Conservation (phyloP, 2,329 filamentous ascomycete species). For the Botrytis cinerea region DNA sequence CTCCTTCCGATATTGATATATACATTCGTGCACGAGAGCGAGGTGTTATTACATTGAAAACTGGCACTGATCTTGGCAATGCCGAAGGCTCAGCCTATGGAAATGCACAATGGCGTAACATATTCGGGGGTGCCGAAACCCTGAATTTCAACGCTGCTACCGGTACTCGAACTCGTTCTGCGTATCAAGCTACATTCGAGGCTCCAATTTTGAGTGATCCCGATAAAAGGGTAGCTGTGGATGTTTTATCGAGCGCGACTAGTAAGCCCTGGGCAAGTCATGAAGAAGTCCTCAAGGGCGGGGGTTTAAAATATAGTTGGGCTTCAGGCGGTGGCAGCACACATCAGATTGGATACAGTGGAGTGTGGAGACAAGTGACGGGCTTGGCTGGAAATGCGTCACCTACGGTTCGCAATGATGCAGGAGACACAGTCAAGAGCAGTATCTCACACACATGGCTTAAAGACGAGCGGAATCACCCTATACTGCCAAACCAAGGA, state of each 20-base stretch:
- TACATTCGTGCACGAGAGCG: slow-evolving; percentile 78
- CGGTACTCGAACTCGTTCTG: slow-evolving; percentile 86
- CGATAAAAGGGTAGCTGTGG: slow-evolving; percentile 74
- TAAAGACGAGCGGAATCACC: slow-evolving; percentile 78
- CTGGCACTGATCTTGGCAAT: slow-evolving; percentile 91
- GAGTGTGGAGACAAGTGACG: slow-evolving; percentile 86
- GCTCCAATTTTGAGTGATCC: slow-evolving; percentile 84
- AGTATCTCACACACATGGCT: slow-evolving; percentile 80
- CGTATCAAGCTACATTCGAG: slow-evolving; percentile 84
- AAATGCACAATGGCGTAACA: slow-evolving; percentile 83
- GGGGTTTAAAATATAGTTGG: slow-evolving; percentile 76
- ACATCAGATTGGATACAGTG: slow-evolving; percentile 79
- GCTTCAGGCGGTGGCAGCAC: slow-evolving; percentile 62
- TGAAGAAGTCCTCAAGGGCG: slow-evolving; percentile 83
- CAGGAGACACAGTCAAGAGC: slow-evolving; percentile 89
- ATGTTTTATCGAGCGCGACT: slow-evolving; percentile 79
- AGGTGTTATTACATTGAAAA: slow-evolving; percentile 83
- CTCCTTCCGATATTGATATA: slow-evolving; percentile 77
- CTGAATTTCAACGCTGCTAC: slow-evolving; percentile 83
- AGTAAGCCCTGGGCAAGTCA: slow-evolving; percentile 93
- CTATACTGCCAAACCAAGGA: slow-evolving; percentile 79
- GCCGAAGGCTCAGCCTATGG: slow-evolving; percentile 92
- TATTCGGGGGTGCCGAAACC: slow-evolving; percentile 91
- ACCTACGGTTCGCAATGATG: slow-evolving; percentile 77
- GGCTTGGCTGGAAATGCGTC: slow-evolving; percentile 74